Evolutionary conservation across 2,329 filamentous ascomycete species (phyloP).

Genomic region (Xylaria sp.): DNA sequence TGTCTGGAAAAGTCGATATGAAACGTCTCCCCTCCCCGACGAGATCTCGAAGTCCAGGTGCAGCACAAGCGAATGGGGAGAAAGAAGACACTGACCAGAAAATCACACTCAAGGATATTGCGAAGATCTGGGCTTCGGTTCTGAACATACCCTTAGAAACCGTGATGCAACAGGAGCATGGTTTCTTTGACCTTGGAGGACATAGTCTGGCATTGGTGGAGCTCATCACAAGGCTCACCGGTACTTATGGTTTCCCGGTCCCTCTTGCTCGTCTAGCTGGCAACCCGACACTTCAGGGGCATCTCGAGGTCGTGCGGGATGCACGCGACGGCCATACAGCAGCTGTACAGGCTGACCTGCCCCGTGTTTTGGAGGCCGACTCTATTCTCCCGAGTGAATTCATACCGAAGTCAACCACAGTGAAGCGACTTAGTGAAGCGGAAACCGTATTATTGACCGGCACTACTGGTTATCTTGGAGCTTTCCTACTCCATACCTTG

Average conservation of each 20-base stretch:
- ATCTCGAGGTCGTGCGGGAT: conserved; percentile 75
- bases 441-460: conserved; percentile 78
- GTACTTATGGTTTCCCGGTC: conserved; percentile 77
- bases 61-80: conserved; percentile 51
- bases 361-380: conserved; percentile 74
- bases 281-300: conserved; percentile 76
- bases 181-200: conserved; percentile 84
- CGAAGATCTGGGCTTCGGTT: conserved; percentile 77
- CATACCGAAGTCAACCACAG: conserved; percentile 62
- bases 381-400: conserved; percentile 77
- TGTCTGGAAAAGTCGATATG: conserved; percentile 82
- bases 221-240: conserved; percentile 75
- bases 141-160: conserved; percentile 71
- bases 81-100: conserved; percentile 66
- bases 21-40: conserved; percentile 76
- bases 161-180: conserved; percentile 73
- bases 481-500: conserved; percentile 76
- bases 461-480: conserved; percentile 80
- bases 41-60: conserved; percentile 58
- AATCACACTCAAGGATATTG: conserved; percentile 73
- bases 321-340: conserved; percentile 78
- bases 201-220: conserved; percentile 83
- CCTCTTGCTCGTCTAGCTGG: conserved; percentile 77
- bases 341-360: conserved; percentile 79
- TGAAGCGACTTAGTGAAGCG: conserved; percentile 71